Conservation (phyloP, 148 eudicot genomes). For the Arctostaphylos glauca region DNA sequence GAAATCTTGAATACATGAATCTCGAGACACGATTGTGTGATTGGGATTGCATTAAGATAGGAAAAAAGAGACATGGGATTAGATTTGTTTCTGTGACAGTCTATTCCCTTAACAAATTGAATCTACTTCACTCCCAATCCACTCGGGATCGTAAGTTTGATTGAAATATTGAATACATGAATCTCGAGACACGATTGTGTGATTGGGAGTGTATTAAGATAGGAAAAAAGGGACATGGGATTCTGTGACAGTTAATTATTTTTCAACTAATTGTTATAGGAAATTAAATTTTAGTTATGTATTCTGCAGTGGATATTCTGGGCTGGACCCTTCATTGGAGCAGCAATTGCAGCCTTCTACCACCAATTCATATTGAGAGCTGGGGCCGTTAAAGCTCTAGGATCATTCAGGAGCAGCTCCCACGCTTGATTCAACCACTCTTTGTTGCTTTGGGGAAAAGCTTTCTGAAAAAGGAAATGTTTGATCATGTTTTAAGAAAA, state of each 20-base stretch:
- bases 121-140: background rate
- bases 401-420: slow-evolving; percentile 47
- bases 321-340: slow-evolving; percentile 52
- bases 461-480: background rate
- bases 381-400: slow-evolving; percentile 39
- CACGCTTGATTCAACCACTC: background rate
- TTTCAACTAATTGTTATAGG: background rate
- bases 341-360: slow-evolving; percentile 47
- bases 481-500: background rate
- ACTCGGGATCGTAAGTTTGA: too few species aligned
- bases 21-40: too few species aligned
- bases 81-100: too few species aligned
- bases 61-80: too few species aligned
- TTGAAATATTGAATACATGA: too few species aligned
- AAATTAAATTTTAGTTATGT: background rate
- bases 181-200: too few species aligned
- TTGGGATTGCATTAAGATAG: too few species aligned
- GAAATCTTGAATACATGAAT: too few species aligned
- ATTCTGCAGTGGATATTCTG: slow-evolving; percentile 46
- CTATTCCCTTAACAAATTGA: background rate
- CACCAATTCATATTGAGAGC: slow-evolving; percentile 43
- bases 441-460: background rate
- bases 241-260: background rate
- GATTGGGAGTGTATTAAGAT: too few species aligned
- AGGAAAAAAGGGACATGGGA: too few species aligned